phyloP scores from a whole-genome alignment of 495 filamentous ascomycete genomes.

The Pyrenula aspistea region DNA sequence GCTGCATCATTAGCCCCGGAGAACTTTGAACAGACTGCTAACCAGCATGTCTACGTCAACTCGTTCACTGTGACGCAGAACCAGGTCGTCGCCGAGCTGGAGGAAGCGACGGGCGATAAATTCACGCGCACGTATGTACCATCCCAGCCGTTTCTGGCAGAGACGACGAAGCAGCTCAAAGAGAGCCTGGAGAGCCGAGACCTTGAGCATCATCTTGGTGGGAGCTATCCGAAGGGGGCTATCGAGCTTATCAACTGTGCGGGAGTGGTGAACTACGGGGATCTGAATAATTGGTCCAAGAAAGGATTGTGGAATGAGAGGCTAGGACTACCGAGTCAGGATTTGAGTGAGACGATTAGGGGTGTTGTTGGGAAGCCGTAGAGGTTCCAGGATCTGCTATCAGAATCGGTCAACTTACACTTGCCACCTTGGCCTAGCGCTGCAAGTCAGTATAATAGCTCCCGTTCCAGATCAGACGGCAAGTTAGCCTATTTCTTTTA shows the following conservation, averaged over 20 bases:
- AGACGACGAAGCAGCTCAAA: not conserved
- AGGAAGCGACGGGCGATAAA: slow-evolving; percentile 23
- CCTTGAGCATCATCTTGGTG: not conserved
- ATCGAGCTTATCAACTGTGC: not conserved
- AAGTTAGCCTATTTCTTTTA: no score
- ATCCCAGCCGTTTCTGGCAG: not conserved
- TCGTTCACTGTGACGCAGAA: slow-evolving; percentile 33
- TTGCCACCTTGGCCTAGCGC: no score
- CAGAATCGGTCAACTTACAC: no score
- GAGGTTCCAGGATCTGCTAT: no score
- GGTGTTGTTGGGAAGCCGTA: not conserved
- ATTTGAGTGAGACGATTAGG: not conserved
- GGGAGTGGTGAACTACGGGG: not conserved
- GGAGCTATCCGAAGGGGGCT: not conserved
- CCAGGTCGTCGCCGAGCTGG: slow-evolving; percentile 31
- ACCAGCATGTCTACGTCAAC: slow-evolving; percentile 23
- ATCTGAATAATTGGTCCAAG: not conserved
- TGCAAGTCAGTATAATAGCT: no score
- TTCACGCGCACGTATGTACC: not conserved
- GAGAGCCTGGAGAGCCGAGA: not conserved
- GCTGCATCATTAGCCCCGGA: slow-evolving; percentile 25
- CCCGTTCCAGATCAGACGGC: no score
- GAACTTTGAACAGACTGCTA: slow-evolving; percentile 16
- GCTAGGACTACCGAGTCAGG: not conserved
- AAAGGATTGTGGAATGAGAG: not conserved